phyloP scores from a whole-genome alignment of 352 stramenopile genomes.

The Phytophthora sansomeana region DNA sequence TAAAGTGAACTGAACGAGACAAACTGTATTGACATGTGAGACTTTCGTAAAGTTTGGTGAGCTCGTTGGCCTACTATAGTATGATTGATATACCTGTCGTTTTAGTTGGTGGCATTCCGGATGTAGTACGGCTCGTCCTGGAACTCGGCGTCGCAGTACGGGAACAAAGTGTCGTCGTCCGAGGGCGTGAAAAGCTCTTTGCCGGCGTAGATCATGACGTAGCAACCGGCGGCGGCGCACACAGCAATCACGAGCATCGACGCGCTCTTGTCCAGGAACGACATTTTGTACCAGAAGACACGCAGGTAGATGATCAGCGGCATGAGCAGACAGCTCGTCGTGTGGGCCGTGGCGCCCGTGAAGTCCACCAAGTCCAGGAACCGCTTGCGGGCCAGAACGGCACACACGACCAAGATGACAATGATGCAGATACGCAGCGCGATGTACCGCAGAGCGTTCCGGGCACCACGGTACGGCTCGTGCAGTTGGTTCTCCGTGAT shows the following conservation, averaged over 20 bases:
- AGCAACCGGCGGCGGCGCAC: slow-evolving; percentile 52
- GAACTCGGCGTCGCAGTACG: slow-evolving; percentile 65
- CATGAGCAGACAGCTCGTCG: slow-evolving; percentile 61
- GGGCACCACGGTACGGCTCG: slow-evolving; percentile 47
- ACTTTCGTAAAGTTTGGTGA: too few relatives aligned
- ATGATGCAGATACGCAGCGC: slow-evolving; percentile 54
- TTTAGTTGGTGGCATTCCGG: slow-evolving; percentile 40
- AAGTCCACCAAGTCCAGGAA: slow-evolving; percentile 69
- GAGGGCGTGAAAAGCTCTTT: slow-evolving; percentile 62
- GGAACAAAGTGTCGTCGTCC: slow-evolving; percentile 50
- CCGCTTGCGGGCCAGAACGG: slow-evolving; percentile 49
- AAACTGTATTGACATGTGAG: too few relatives aligned
- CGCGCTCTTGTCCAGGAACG: slow-evolving; percentile 52
- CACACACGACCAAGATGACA: slow-evolving; percentile 47
- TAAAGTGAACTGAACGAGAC: too few relatives aligned
- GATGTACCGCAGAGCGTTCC: slow-evolving; percentile 54
- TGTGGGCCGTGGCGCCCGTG: slow-evolving; percentile 57
- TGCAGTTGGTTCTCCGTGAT: slow-evolving; percentile 37
- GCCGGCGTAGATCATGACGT: slow-evolving; percentile 61
- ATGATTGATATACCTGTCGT: slow-evolving; percentile 11
- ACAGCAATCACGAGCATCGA: slow-evolving; percentile 50
- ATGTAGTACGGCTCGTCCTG: slow-evolving; percentile 60
- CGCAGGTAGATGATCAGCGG: slow-evolving; percentile 66
- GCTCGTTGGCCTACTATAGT: background rate
- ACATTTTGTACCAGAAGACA: slow-evolving; percentile 49